Conservation (phyloP, 2,329 filamentous ascomycete genomes). For the Penicillium sp. region DNA sequence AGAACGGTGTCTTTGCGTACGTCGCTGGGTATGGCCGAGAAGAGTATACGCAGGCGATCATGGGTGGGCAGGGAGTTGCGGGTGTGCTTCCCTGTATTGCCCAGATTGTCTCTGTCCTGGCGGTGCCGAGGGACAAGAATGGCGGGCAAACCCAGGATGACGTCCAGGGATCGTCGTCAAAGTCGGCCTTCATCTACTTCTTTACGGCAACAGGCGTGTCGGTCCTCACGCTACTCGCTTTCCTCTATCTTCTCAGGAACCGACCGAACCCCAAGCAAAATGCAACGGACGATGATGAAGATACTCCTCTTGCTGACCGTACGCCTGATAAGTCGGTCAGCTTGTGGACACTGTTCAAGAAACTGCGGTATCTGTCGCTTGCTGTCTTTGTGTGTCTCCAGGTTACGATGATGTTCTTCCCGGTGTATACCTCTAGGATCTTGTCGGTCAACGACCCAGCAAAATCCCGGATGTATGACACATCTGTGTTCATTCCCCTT, state of each 20-base stretch:
- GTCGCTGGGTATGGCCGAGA: constrained; percentile 81
- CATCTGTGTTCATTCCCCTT: constrained; percentile 83
- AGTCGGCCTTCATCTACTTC: constrained; percentile 88
- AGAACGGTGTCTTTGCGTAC: constrained; percentile 94
- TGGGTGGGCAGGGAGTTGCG: constrained; percentile 91
- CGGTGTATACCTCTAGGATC: constrained; percentile 82
- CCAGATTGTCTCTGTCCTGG: constrained; percentile 82
- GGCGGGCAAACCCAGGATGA: constrained; percentile 42
- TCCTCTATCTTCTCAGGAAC: constrained; percentile 72
- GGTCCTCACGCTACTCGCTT: constrained; percentile 70
- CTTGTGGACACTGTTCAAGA: constrained; percentile 71
- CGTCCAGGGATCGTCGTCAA: constrained; percentile 60
- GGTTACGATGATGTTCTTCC: constrained; percentile 94
- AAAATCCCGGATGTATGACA: constrained; percentile 65
- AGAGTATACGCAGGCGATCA: constrained; percentile 94
- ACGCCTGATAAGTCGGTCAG: constrained; percentile 56
- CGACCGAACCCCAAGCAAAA: constrained; percentile 24
- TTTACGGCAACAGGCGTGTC: constrained; percentile 83
- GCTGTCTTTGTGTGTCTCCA: constrained; percentile 81
- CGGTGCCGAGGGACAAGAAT: constrained; percentile 56
- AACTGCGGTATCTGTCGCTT: constrained; percentile 78
- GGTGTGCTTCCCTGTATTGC: constrained; percentile 87
- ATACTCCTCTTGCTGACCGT: constrained; percentile 17
- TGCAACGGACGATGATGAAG: constrained; percentile 24
- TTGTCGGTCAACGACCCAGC: constrained; percentile 53